Evolutionary conservation across 352 stramenopile genomes (phyloP).

Genomic region (Phytophthora pini): DNA sequence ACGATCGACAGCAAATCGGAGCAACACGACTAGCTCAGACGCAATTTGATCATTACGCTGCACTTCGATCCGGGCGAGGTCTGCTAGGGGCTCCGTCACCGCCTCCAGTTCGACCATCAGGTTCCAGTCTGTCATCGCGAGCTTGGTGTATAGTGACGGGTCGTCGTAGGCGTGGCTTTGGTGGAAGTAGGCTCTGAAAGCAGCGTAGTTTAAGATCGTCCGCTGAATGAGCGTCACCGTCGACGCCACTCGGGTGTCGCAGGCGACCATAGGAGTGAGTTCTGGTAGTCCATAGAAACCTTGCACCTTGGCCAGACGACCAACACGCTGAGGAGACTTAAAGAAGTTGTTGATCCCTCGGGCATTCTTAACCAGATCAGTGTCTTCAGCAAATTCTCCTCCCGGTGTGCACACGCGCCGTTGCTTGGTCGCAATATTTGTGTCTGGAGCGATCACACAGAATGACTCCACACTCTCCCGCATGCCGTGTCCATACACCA

Average conservation of each 20-base stretch:
- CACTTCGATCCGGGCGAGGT: not conserved
- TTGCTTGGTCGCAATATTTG: not conserved
- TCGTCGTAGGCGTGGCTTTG: not conserved
- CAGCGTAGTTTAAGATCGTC: slow-evolving; percentile 6
- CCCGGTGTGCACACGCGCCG: not conserved
- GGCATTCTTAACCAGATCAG: not conserved
- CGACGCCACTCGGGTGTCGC: slow-evolving; percentile 3
- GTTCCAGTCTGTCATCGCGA: not conserved
- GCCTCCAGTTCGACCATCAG: not conserved
- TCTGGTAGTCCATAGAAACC: not conserved
- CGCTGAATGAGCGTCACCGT: slow-evolving; percentile 1
- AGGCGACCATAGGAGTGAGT: not conserved
- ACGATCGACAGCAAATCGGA: not conserved
- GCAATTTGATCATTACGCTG: not conserved
- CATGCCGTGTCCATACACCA: not conserved
- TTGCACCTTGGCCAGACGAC: not conserved
- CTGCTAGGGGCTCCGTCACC: not conserved
- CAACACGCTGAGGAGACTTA: not conserved
- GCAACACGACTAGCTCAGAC: not conserved
- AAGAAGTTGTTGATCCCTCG: slow-evolving; percentile 10
- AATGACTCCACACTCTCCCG: not conserved
- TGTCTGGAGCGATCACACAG: not conserved
- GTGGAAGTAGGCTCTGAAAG: slow-evolving; percentile 3
- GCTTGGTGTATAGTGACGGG: not conserved
- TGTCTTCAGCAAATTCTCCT: not conserved